Evolutionary conservation across 805 yeast species (phyloP).

Genomic region (Cyberlindnera subsufficiens): DNA sequence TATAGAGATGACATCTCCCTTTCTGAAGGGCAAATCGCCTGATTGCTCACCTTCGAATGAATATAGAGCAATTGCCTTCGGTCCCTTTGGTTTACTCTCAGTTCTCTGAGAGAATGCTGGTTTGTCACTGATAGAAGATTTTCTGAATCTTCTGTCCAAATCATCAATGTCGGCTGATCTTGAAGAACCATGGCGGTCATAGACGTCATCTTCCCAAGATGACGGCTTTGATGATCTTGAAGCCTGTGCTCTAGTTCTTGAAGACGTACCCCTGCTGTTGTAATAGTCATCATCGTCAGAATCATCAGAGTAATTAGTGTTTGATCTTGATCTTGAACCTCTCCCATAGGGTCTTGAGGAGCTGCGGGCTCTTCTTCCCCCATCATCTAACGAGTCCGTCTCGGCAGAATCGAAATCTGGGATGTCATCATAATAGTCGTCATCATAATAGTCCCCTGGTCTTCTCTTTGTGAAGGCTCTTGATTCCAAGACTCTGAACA

Average conservation of each 20-base stretch:
- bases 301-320: slow-evolving; percentile 23
- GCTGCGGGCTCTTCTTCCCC: slow-evolving; percentile 21
- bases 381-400: slow-evolving; percentile 24
- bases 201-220: slow-evolving; percentile 88
- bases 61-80: slow-evolving; percentile 86
- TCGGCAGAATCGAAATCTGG: slow-evolving; percentile 22
- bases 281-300: slow-evolving; percentile 38
- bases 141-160: slow-evolving; percentile 33
- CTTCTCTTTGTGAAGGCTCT: slow-evolving; percentile 67
- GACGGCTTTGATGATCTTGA: slow-evolving; percentile 25
- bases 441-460: slow-evolving; percentile 37
- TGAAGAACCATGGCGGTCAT: slow-evolving; percentile 44
- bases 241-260: slow-evolving; percentile 14
- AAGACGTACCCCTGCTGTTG: slow-evolving; percentile 19
- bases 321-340: slow-evolving; percentile 11
- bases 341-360: slow-evolving; percentile 9
- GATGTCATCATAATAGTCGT: slow-evolving; percentile 68
- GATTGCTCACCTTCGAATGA: slow-evolving; percentile 86
- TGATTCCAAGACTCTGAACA: slow-evolving; percentile 80
- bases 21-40: slow-evolving; percentile 90
- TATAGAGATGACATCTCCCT: slow-evolving; percentile 90
- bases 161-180: slow-evolving; percentile 29
- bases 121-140: slow-evolving; percentile 30
- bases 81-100: slow-evolving; percentile 36
- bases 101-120: slow-evolving; percentile 38